Conservation (phyloP, 2,329 filamentous ascomycete species). For the Sphaerulina musiva region DNA sequence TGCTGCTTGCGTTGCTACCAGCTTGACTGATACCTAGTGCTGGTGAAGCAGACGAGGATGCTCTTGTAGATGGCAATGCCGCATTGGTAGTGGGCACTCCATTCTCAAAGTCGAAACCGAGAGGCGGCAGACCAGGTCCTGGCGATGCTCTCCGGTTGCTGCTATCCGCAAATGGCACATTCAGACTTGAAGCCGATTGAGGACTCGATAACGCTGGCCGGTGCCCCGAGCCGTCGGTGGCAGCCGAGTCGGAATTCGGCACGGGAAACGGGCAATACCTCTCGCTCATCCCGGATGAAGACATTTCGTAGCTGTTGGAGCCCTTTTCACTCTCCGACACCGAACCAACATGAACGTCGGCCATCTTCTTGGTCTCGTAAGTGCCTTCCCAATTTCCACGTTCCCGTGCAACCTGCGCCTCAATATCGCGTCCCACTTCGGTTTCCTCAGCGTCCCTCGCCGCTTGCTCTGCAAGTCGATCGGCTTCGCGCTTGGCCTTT, state of each 20-base stretch:
- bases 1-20: neutral
- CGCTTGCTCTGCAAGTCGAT: slow-evolving; percentile 49
- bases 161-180: neutral
- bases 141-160: slow-evolving; percentile 10
- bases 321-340: slow-evolving; percentile 30
- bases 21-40: slow-evolving; percentile 10
- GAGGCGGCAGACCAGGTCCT: slow-evolving; percentile 12
- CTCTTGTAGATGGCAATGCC: neutral
- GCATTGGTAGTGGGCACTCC: neutral
- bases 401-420: slow-evolving; percentile 56
- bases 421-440: slow-evolving; percentile 57
- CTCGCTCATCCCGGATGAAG: slow-evolving; percentile 2
- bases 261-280: slow-evolving; percentile 14
- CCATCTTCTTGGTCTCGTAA: slow-evolving; percentile 51
- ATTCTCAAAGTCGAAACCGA: slow-evolving; percentile 2
- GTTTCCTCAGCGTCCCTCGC: slow-evolving; percentile 61
- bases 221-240: neutral
- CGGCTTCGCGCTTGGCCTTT: slow-evolving; percentile 41
- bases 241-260: slow-evolving; percentile 2
- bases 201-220: neutral
- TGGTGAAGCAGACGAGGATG: slow-evolving; percentile 7
- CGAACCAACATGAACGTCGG: slow-evolving; percentile 43
- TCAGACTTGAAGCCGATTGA: slow-evolving; percentile 7
- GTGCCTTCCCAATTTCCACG: slow-evolving; percentile 67
- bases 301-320: slow-evolving; percentile 7